Percentiles rank a stretch among this genome's conserved stretches.
phyloP scores from a whole-genome alignment of 129 eudicot species.

The Dittrichia graveolens region DNA sequence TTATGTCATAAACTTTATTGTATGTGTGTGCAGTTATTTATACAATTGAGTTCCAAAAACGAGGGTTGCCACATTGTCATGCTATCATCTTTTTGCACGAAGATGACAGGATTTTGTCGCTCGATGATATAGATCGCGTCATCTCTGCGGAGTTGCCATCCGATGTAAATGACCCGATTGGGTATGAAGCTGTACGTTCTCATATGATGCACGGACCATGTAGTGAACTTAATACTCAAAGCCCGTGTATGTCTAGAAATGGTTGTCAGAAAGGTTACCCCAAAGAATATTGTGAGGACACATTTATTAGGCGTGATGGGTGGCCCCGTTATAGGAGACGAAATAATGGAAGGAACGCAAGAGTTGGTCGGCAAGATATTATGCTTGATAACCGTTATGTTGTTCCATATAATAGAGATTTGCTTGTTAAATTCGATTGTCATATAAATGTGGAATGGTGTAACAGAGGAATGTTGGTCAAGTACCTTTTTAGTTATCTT shows the following conservation, averaged over 20 bases:
- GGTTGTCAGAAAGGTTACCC: not conserved
- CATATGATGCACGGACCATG: conserved; percentile 6
- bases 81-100: not conserved
- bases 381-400: conserved; percentile 1
- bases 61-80: conserved; percentile 16
- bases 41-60: conserved; percentile 21
- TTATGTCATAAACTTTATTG: not conserved
- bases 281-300: not conserved
- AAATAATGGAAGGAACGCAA: not conserved
- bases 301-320: not conserved
- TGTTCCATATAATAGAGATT: not conserved
- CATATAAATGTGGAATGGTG: not conserved
- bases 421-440: not conserved
- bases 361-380: not conserved
- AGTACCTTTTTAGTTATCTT: not conserved
- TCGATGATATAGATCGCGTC: not conserved
- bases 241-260: not conserved
- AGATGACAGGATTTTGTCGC: not conserved
- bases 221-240: not conserved
- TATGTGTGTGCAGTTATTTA: conserved; percentile 14
- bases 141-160: too few species aligned
- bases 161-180: not conserved
- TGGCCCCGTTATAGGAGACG: not conserved
- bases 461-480: not conserved
- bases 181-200: not conserved